Evolutionary conservation across 2,329 filamentous ascomycete genomes (phyloP).

Genomic region (Ilyonectria robusta): DNA sequence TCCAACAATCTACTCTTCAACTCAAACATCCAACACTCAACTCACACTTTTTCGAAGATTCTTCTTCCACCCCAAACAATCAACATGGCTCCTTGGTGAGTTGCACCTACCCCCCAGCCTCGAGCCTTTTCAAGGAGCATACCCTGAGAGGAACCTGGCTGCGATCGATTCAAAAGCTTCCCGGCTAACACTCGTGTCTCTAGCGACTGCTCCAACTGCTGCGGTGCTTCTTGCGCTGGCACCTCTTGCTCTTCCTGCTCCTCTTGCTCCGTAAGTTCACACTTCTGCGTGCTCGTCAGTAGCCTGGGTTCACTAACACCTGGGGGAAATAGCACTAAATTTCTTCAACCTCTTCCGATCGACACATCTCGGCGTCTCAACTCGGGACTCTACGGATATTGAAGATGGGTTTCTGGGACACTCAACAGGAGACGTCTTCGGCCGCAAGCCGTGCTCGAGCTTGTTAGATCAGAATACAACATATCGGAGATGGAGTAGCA

Average conservation of each 20-base stretch:
- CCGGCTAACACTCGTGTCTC: conserved; percentile 16
- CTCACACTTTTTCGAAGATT: conserved; percentile 44
- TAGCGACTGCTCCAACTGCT: conserved; percentile 30
- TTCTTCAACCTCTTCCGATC: conserved; percentile 28
- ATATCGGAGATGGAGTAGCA: conserved; percentile 33
- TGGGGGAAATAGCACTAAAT: conserved; percentile 45
- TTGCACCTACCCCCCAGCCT: conserved; percentile 8
- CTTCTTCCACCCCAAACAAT: conserved; percentile 43
- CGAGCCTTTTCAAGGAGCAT: conserved; percentile 8
- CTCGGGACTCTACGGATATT: conserved; percentile 21
- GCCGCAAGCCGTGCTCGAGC: conserved; percentile 26
- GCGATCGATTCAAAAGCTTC: neutral
- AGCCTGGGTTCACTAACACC: conserved; percentile 29
- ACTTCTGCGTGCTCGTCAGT: neutral
- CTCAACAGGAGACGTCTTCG: conserved; percentile 23
- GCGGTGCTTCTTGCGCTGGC: conserved; percentile 32
- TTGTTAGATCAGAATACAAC: conserved; percentile 25
- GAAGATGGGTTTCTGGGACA: conserved; percentile 30
- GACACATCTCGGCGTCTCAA: conserved; percentile 32
- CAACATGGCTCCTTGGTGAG: conserved; percentile 51
- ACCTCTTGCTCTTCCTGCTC: conserved; percentile 45
- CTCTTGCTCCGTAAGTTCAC: conserved; percentile 40
- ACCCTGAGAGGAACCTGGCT: conserved; percentile 7
- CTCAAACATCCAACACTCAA: conserved; percentile 38
- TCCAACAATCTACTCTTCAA: conserved; percentile 40